Base-by-base conservation (phyloP, 495 filamentous ascomycete species). In the Penicillium chermesinum region DNA sequence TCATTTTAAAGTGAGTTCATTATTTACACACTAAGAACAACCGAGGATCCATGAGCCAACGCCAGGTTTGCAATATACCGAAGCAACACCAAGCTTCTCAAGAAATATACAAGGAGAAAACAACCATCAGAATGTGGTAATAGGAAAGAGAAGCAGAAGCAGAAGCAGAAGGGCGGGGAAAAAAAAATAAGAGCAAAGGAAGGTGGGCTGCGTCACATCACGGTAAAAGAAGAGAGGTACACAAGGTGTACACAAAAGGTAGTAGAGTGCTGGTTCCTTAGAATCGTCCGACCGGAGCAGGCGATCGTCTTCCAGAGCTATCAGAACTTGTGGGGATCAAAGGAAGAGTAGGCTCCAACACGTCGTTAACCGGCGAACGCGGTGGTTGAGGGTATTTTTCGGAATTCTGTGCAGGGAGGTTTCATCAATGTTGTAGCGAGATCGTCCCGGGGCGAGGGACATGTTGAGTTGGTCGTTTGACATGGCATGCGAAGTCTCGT, bases 311-410 rank as follows among this genome's bases (percentile, higher is more conserved):
- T 19, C 42, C 49, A 13, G 38, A 46, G 30, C 34, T 43, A 25
- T 44, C 25, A 14, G 44, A 46, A 39, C 48, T 51, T n/a, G 8
- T 51, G 8, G 50, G 41, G 19, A 58, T 52, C 39, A 50, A 40
- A 15, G 55, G 55, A 7, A 58, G 21, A 9, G 50, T 58, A 3
- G 55, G 55, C 41, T 58, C 50, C 9, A 51, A 14, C 2, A 48
- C 32, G 22, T 50, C 44, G 4, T 41, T 32, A 12, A 48, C 53
- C 6, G 44, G 47, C 10, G 42, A 46, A 36, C 42, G 19, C 2
- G 48, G 49, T 16, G 41, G 42, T 15, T 36, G 19, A 5, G n/a
- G 34, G 20, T 39, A 12, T 18, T 46, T 46, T 30, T 46, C 44
- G 18, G 35, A 37, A 19, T 32, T 46, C 1, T 46, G 42, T 20